A percentile compares a stretch with the other conserved stretches of the same genome.
phyloP scores from a whole-genome alignment of 2,329 filamentous ascomycete species.

The Aspergillus phoenicis region DNA sequence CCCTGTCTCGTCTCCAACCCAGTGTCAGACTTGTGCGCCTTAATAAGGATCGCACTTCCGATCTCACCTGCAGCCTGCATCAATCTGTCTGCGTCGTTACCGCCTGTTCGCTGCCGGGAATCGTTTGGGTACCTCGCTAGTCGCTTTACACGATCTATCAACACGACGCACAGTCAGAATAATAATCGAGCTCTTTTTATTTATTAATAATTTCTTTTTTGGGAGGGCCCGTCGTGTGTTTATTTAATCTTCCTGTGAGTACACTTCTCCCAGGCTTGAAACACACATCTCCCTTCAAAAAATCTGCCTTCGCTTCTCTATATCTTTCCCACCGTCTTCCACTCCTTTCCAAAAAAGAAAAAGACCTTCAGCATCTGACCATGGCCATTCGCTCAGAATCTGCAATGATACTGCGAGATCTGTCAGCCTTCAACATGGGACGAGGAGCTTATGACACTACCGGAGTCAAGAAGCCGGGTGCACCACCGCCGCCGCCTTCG shows the following conservation, averaged over 20 bases:
- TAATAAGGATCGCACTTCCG: constrained; percentile 40
- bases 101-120: constrained; percentile 30
- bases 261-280: constrained; percentile 7
- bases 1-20: constrained; percentile 18
- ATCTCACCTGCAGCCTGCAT: constrained; percentile 39
- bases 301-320: neutral
- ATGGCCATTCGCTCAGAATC: constrained; percentile 37
- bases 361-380: constrained; percentile 26
- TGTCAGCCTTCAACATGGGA: constrained; percentile 52
- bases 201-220: constrained; percentile 15
- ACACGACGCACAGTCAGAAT: constrained; percentile 21
- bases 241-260: constrained; percentile 25
- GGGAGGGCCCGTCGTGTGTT: constrained; percentile 4
- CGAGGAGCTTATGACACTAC: constrained; percentile 57
- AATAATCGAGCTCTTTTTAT: constrained; percentile 18
- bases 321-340: constrained; percentile 1
- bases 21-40: constrained; percentile 29
- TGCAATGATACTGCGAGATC: constrained; percentile 46
- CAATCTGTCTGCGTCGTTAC: constrained; percentile 22
- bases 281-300: constrained; percentile 1
- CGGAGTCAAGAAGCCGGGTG: constrained; percentile 52
- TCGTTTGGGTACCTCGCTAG: constrained; percentile 24
- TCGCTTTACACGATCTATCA: constrained; percentile 21
- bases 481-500: constrained; percentile 47
- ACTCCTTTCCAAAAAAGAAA: neutral